Evolutionary conservation across 2,329 filamentous ascomycete genomes (phyloP).

Genomic region (Microthyrium microscopicum): DNA sequence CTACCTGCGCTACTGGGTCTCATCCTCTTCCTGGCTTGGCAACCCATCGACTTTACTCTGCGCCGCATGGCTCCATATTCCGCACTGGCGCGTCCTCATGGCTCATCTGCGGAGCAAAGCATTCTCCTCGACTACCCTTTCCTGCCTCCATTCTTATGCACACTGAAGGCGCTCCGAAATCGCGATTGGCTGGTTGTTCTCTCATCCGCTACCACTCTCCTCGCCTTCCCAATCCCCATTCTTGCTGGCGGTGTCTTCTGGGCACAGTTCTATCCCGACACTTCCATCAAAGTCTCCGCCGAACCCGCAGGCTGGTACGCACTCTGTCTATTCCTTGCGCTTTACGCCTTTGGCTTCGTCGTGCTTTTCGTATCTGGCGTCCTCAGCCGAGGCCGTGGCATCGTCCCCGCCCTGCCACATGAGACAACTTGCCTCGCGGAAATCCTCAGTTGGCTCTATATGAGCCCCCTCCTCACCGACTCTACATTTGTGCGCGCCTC

Average conservation of each 20-base stretch:
- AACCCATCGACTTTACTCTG: slow-evolving; percentile 48
- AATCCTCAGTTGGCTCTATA: slow-evolving; percentile 60
- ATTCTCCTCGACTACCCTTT: slow-evolving; percentile 56
- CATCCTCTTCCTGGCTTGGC: slow-evolving; percentile 49
- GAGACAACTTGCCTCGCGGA: slow-evolving; percentile 56
- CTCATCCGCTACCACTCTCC: slow-evolving; percentile 40
- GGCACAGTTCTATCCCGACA: slow-evolving; percentile 42
- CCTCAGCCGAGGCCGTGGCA: slow-evolving; percentile 35
- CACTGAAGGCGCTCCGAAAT: slow-evolving; percentile 40
- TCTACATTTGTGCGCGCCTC: slow-evolving; percentile 52
- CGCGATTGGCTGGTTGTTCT: slow-evolving; percentile 49
- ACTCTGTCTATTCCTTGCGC: slow-evolving; percentile 51
- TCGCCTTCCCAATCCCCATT: slow-evolving; percentile 48
- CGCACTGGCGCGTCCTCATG: slow-evolving; percentile 40
- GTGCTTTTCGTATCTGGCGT: slow-evolving; percentile 23
- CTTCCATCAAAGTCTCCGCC: slow-evolving; percentile 46
- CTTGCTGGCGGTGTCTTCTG: slow-evolving; percentile 57
- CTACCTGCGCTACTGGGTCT: slow-evolving; percentile 52
- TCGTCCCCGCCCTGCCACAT: slow-evolving; percentile 57
- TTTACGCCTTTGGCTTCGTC: slow-evolving; percentile 51
- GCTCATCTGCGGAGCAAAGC: slow-evolving; percentile 43
- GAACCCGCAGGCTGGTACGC: slow-evolving; percentile 58
- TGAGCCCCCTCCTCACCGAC: slow-evolving; percentile 55
- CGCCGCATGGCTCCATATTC: slow-evolving; percentile 55
- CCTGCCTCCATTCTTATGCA: slow-evolving; percentile 44